Evolutionary conservation across 1,139 yeast species (phyloP).

Genomic region (Candida sanyaensis): DNA sequence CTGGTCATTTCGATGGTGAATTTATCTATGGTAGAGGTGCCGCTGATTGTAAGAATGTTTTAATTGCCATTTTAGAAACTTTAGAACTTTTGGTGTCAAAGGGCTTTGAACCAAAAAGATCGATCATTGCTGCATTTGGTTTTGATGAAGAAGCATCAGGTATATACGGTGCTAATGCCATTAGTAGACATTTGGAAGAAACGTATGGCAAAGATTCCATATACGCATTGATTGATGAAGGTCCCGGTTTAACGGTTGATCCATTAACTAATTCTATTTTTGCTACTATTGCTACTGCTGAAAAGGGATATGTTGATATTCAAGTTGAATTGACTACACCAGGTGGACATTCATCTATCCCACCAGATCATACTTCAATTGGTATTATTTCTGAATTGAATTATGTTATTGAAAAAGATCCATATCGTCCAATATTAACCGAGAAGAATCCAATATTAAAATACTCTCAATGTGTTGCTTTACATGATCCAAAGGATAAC

Average conservation of each 20-base stretch:
- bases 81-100: constrained; percentile 35
- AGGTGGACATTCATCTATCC: constrained; percentile 49
- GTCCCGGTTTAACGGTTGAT: constrained; percentile 34
- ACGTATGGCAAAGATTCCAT: constrained; percentile 36
- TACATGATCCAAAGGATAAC: constrained; percentile 25
- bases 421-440: constrained; percentile 33
- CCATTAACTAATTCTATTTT: constrained; percentile 31
- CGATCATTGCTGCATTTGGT: constrained; percentile 44
- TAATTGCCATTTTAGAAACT: constrained; percentile 41
- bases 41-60: constrained; percentile 42
- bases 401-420: constrained; percentile 38
- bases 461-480: constrained; percentile 41
- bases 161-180: constrained; percentile 30
- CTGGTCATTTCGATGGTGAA: constrained; percentile 65
- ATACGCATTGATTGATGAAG: constrained; percentile 47
- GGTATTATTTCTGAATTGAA: constrained; percentile 46
- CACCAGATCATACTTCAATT: constrained; percentile 49
- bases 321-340: constrained; percentile 37
- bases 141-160: constrained; percentile 49
- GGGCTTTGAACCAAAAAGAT: constrained; percentile 34
- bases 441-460: constrained; percentile 32
- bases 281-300: constrained; percentile 42
- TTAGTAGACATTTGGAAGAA: constrained; percentile 30
- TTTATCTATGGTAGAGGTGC: constrained; percentile 44
- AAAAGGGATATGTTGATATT: constrained; percentile 43